Base-by-base conservation (phyloP, 2,329 filamentous ascomycete species). In the Orbilia ellipsospora region DNA sequence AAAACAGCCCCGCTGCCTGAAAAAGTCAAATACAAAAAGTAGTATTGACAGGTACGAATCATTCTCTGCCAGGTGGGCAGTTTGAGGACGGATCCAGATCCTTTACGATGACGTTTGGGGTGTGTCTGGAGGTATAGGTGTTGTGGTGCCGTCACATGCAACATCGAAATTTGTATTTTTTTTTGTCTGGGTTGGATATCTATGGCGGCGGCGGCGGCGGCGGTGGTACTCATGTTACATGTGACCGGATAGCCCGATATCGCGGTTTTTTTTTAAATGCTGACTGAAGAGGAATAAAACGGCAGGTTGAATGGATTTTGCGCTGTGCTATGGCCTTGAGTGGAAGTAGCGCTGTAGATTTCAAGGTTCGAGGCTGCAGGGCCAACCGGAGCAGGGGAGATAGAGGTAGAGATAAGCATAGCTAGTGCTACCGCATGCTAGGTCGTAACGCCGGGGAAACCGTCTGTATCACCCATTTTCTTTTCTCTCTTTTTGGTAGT, bases 71-170 rank as follows among this genome's bases (percentile, higher is more conserved):
- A 36, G 31, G 3, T 36, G 23, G 23, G 23, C 4, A 23, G 23
- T 23, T 23, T 23, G 23, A 4, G 23, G 4, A 23, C 4, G 23
- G 23, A 23, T 23, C 23, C 10, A 36, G 31, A 36, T 36, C 31
- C 31, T 10, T 36, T 36, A 10, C 31, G 31, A 36, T 36, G 31
- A 48, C 44, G 16, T 15, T 48, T 2, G 4, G 42, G 44, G 42
- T 57, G 55, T 44, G 60, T 40, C 60, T 18, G 45, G 15, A 6
- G 59, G 44, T 12, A 23, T n/a, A 15, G 60, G 67, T 72, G 67
- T 73, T 73, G 68, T 73, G 68, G 45, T 26, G 28, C 8, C 20
- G 48, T 73, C 68, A 73, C 68, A 65, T 65, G 68, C 55, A 36
- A 52, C 8, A 60, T 60, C 60, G 8, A 6, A 10, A 6, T 36